Evolutionary conservation across 139 green algal genomes (phyloP).

Genomic region (Coelastrella sp.): DNA sequence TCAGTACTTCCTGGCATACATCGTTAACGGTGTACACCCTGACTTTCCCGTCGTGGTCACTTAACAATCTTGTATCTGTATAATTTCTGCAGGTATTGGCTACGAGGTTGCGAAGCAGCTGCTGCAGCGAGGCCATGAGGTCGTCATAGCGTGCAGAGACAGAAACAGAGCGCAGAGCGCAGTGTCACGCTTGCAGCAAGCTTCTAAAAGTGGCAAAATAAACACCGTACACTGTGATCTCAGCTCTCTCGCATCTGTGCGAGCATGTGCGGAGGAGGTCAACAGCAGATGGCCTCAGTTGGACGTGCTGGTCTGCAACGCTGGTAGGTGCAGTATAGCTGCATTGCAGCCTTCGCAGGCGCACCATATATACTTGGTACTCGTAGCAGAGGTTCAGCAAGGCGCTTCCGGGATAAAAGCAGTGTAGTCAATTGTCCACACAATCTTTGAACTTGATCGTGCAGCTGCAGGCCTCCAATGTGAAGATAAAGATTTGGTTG

Average conservation of each 20-base stretch:
- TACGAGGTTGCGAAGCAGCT: constrained; percentile 29
- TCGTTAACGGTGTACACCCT: too few species aligned
- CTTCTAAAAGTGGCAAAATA: neutral
- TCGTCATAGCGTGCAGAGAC: constrained; percentile 16
- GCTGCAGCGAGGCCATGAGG: constrained; percentile 10
- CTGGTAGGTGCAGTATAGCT: neutral
- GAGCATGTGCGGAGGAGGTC: neutral
- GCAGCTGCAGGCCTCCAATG: too few species aligned
- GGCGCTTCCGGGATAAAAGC: too few species aligned
- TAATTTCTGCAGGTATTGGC: neutral
- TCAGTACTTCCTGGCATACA: too few species aligned
- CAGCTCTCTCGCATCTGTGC: constrained; percentile 1
- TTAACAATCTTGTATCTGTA: neutral
- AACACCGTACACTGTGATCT: constrained; percentile 1
- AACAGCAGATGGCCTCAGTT: neutral
- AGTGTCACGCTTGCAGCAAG: neutral
- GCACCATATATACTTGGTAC: too few species aligned
- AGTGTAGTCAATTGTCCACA: too few species aligned
- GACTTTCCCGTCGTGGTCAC: too few species aligned
- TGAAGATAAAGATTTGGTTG: too few species aligned
- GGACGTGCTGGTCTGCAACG: constrained; percentile 26
- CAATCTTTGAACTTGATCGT: too few species aligned
- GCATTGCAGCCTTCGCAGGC: too few species aligned
- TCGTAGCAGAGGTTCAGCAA: too few species aligned
- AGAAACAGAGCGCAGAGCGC: neutral